These are phyloP conservation scores for Cladosporium colombiae DNA, from an alignment of 2,329 filamentous ascomycete genomes.

Conservation along the genomic window DNA sequence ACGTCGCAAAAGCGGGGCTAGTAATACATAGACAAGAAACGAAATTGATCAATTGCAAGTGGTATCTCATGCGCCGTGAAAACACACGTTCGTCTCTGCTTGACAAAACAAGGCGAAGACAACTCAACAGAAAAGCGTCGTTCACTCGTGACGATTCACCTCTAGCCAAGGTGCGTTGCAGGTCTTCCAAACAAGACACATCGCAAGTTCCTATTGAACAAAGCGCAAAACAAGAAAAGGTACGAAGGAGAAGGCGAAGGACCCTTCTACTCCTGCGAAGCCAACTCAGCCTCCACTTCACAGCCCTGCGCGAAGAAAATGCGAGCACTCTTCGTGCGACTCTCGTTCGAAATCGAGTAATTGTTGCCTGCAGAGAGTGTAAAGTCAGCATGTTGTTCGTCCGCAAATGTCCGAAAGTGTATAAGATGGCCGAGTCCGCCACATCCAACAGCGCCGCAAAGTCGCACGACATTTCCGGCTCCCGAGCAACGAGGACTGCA, in stretches of 20 bases:
- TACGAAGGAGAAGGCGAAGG: not conserved
- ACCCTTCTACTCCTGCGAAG: not conserved
- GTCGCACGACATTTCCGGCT: not conserved
- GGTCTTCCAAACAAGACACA: no score
- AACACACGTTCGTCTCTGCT: not conserved
- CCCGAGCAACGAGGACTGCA: not conserved
- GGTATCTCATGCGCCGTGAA: not conserved
- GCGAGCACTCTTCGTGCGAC: slow-evolving; percentile 64
- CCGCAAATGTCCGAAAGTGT: not conserved
- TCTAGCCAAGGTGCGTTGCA: not conserved
- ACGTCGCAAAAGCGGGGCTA: not conserved
- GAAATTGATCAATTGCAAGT: not conserved
- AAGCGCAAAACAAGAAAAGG: not conserved
- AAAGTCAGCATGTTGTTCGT: not conserved
- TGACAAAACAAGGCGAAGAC: not conserved
- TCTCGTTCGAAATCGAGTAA: slow-evolving; percentile 86
- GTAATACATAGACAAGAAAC: not conserved
- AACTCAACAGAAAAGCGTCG: not conserved
- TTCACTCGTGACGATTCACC: not conserved
- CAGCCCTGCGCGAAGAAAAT: slow-evolving; percentile 94
- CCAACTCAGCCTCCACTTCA: slow-evolving; percentile 45
- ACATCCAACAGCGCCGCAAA: not conserved
- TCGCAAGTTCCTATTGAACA: not conserved
- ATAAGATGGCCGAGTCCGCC: not conserved
- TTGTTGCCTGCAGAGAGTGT: slow-evolving; percentile 69